A percentile compares a stretch with the other conserved stretches of the same genome.
phyloP scores from a whole-genome alignment of 345 rosid species.

The Durio zibethinus region DNA sequence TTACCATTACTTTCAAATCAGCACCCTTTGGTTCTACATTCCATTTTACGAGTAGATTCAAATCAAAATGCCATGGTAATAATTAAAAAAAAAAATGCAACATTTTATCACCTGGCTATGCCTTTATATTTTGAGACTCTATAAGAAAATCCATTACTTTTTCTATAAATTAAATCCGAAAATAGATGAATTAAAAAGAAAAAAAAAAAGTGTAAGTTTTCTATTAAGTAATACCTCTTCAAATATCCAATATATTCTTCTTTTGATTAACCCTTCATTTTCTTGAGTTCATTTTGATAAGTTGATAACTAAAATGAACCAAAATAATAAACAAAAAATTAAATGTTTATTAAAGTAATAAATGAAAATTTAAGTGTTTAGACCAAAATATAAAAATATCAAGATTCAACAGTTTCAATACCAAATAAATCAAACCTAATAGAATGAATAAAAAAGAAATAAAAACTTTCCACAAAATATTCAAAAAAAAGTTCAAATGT shows the following conservation, averaged over 20 bases:
- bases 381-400: too few relatives aligned
- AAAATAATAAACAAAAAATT: not conserved
- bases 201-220: not conserved
- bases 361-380: too few relatives aligned
- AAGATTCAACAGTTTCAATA: too few relatives aligned
- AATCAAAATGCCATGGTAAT: not conserved
- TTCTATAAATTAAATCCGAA: slow-evolving; percentile 34
- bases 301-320: slow-evolving; percentile 38
- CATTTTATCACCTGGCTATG: slow-evolving; percentile 65
- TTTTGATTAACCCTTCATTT: slow-evolving; percentile 72
- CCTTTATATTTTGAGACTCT: slow-evolving; percentile 97
- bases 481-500: too few relatives aligned
- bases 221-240: slow-evolving; percentile 49
- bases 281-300: slow-evolving; percentile 59
- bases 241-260: slow-evolving; percentile 86
- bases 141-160: slow-evolving; percentile 94
- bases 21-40: too few relatives aligned
- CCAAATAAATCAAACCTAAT: too few relatives aligned
- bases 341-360: too few relatives aligned
- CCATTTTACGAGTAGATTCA: not conserved
- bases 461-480: too few relatives aligned
- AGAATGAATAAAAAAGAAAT: too few relatives aligned
- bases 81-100: not conserved
- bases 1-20: too few relatives aligned
- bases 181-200: not conserved